Base-by-base conservation (phyloP, 2,329 filamentous ascomycete species). In the Talaromyces sp. region DNA sequence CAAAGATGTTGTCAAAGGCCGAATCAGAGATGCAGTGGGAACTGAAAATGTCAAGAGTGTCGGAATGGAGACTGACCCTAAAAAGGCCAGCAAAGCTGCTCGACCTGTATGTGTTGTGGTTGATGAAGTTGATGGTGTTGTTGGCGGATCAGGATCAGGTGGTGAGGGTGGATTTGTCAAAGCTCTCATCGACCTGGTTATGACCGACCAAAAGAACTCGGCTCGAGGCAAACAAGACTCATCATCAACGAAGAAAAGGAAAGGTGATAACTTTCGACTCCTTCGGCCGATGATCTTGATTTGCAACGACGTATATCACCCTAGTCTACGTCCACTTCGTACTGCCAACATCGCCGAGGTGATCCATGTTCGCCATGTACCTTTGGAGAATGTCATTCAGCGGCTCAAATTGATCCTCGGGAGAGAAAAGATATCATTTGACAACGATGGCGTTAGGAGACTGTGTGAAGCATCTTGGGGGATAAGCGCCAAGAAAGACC, bases 241-340 rank as follows among this genome's bases (percentile, higher is more conserved):
- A 28, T 61, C 66, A 1, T 64, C 62, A 2, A 64, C 62, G 11
- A 73, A 68, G 49, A 76, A 81, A 63, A 91, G 85, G 74, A 93
- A 92, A 72, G 88, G 88, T 0, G 93, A 98, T 69, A 89, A 88
- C 62, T 99, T 99, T 72, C 85, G 90, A 49, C 84, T 97, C 64
- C 85, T 96, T 77, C 84, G 95, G 53, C 95, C 95, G 0, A 81
- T 99, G 32, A 92, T 99, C 57, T 81, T 99, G 55, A 95, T 99
- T 68, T 99, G 95, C 80, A 99, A 99, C 69, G 96, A 99, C 73
- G 87, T 98, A 0, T 99, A 99, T 71, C 92, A 96, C 67, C 88
- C 93, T 4, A 91, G 93, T 22, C 82, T 99, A 47, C 85, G 92
- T 30, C 92, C 91, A 0, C 81, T 99, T 8, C 87, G 95, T n/a